Conservation (phyloP, 495 filamentous ascomycete species). For the Aspergillus saccharolyticus region DNA sequence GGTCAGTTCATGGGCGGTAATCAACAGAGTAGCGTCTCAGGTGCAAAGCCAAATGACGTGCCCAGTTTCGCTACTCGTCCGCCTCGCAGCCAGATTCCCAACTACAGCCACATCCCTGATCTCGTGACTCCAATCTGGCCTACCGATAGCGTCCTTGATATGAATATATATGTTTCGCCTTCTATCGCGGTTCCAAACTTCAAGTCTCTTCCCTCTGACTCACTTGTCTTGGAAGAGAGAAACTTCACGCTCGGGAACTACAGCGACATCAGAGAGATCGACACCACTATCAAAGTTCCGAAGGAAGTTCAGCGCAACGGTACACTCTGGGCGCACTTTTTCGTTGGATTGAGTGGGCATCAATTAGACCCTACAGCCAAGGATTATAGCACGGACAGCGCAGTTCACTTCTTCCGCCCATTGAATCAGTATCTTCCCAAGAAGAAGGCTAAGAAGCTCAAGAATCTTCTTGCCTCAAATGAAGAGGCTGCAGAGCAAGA, state of each 20-base stretch:
- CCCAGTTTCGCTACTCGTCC: constrained; percentile 65
- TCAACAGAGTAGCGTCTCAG: constrained; percentile 40
- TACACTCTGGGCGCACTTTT: constrained; percentile 92
- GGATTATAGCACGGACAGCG: constrained; percentile 65
- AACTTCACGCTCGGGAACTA: constrained; percentile 76
- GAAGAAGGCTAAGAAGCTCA: constrained; percentile 89
- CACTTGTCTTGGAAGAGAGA: constrained; percentile 72
- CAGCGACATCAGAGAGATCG: constrained; percentile 69
- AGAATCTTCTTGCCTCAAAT: constrained; percentile 66
- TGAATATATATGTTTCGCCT: constrained; percentile 77
- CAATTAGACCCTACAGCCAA: constrained; percentile 67
- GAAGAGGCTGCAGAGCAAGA: constrained; percentile 51
- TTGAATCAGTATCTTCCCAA: constrained; percentile 85
- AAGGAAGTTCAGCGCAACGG: constrained; percentile 82
- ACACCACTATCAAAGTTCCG: constrained; percentile 74
- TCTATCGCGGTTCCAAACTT: constrained; percentile 65
- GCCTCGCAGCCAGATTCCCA: constrained; percentile 50
- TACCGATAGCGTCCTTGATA: constrained; percentile 67
- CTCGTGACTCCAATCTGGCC: constrained; percentile 85
- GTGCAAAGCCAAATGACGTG: constrained; percentile 47
- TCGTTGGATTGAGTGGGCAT: constrained; percentile 68
- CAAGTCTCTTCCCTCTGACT: constrained; percentile 47
- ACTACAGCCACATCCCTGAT: constrained; percentile 71
- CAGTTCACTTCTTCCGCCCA: constrained; percentile 78
- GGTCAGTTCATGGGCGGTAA: constrained; percentile 52